These are phyloP conservation scores for Pseudocercospora vitis DNA, from an alignment of 2,329 filamentous ascomycete genomes.

Conservation along the genomic window DNA sequence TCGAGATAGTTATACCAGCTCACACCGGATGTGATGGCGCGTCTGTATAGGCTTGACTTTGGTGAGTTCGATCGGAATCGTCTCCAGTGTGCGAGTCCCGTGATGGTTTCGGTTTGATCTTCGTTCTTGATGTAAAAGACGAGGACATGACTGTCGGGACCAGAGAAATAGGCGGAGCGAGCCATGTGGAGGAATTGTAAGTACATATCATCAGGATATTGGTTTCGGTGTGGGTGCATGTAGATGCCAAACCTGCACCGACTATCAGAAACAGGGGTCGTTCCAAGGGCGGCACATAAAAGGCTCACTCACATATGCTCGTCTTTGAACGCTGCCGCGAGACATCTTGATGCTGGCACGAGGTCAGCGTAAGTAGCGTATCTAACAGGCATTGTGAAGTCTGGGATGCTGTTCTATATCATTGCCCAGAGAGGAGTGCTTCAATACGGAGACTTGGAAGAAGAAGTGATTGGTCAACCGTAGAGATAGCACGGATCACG, in stretches of 20 bases:
- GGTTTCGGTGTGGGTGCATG: slow-evolving; percentile 27
- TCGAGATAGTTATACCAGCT: slow-evolving; percentile 26
- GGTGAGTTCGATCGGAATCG: slow-evolving; percentile 20
- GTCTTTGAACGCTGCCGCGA: slow-evolving; percentile 31
- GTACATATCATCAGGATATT: slow-evolving; percentile 32
- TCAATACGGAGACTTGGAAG: too few species aligned
- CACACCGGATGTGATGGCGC: slow-evolving; percentile 17
- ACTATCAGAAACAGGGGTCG: too few species aligned
- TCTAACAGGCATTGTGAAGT: slow-evolving; percentile 28
- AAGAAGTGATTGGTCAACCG: too few species aligned
- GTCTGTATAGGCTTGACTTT: slow-evolving; percentile 8
- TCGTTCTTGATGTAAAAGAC: slow-evolving; percentile 21
- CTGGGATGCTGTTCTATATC: too few species aligned
- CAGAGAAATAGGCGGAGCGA: slow-evolving; percentile 19
- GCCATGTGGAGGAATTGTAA: slow-evolving; percentile 30
- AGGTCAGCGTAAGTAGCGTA: slow-evolving; percentile 31
- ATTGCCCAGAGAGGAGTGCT: too few species aligned
- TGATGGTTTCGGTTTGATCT: slow-evolving; percentile 20
- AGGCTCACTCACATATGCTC: slow-evolving; percentile 20
- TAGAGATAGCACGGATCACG: background rate
- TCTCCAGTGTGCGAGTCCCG: slow-evolving; percentile 32
- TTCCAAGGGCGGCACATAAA: too few species aligned
- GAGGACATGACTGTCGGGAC: slow-evolving; percentile 20
- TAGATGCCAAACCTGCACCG: slow-evolving; percentile 17
- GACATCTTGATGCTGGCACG: slow-evolving; percentile 28